Base-by-base conservation (phyloP, 78 protist species). In the Dictyostelium brefeldianum region DNA sequence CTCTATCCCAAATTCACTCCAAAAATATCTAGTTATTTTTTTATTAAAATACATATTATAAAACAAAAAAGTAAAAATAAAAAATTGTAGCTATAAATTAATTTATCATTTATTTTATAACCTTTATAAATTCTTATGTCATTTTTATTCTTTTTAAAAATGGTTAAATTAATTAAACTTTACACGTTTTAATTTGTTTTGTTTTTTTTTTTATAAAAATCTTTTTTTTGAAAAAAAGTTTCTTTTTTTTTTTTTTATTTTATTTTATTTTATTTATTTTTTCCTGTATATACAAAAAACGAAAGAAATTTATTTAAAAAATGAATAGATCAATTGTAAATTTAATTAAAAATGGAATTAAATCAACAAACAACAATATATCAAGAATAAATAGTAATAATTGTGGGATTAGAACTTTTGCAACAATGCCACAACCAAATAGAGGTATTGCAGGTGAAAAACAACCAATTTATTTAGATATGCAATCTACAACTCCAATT, bases 401-500 rank as follows among this genome's bases (percentile, higher is more conserved):
- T 65, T 25, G 14, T 3, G 17, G 27, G 10, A 62, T 3, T 22
- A 67, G 75, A 67, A 0, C 43, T 14, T 67, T 67, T 67, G 75
- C 75, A 67, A 67, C 75, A 27, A 27, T 67, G 17, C 50, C 50
- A 31, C 75, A 67, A 67, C 50, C 75, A 31, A 67, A 25, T 15
- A 67, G 48, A 67, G 48, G 75, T 46, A 73, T 8, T 14, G 51
- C 53, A 20, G 56, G 41, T 73, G 79, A 75, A 17, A 75, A 75
- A 18, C 54, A 83, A 83, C 81, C 95, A 67, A 82, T 97, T 36
- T 97, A 97, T 87, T 70, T 97, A 14, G 98, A 97, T 92, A 70
- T 50, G 41, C 96, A 92, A 79, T 98, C 99, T 62, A 98, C 99
- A 18, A 95, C 98, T 6, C 98, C 99, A 27, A 9, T 97, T 25